A percentile compares a stretch with the other conserved stretches of the same genome.
These are phyloP conservation scores for Colletotrichum cereale DNA, from an alignment of 2,329 filamentous ascomycete genomes.

Conservation along the genomic window DNA sequence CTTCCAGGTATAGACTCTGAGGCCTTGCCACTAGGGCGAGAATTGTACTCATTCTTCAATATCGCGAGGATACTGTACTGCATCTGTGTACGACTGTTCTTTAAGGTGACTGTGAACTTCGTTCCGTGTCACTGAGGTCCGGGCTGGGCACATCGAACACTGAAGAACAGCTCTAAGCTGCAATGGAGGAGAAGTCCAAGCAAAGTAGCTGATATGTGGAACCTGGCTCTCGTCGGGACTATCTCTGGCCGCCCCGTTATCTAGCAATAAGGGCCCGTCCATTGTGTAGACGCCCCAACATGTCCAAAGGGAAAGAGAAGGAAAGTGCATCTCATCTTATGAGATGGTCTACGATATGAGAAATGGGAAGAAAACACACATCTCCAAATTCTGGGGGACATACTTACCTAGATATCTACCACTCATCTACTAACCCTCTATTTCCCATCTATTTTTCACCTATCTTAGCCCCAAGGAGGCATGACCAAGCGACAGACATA, in stretches of 20 bases:
- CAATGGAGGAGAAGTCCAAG: neutral
- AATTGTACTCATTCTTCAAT: neutral
- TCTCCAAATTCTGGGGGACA: neutral
- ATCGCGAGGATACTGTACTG: neutral
- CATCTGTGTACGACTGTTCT: neutral
- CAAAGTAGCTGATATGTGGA: neutral
- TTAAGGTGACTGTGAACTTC: neutral
- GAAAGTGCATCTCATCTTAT: neutral
- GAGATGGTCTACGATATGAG: too few relatives aligned
- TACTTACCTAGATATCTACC: neutral
- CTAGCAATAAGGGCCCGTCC: neutral
- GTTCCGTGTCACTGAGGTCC: neutral
- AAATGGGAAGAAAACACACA: neutral
- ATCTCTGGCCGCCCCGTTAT: neutral
- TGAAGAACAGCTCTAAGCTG: neutral
- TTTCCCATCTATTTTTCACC: too few relatives aligned
- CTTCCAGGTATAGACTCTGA: constrained; percentile 10
- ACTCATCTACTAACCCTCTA: too few relatives aligned
- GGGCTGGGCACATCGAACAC: neutral
- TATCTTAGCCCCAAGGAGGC: neutral
- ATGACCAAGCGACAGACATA: neutral
- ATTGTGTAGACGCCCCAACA: neutral
- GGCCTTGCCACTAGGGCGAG: neutral
- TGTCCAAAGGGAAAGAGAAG: neutral
- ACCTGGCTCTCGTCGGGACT: too few relatives aligned